Conservation (phyloP, 345 rosid genomes). For the Dipteronia sinensis region DNA sequence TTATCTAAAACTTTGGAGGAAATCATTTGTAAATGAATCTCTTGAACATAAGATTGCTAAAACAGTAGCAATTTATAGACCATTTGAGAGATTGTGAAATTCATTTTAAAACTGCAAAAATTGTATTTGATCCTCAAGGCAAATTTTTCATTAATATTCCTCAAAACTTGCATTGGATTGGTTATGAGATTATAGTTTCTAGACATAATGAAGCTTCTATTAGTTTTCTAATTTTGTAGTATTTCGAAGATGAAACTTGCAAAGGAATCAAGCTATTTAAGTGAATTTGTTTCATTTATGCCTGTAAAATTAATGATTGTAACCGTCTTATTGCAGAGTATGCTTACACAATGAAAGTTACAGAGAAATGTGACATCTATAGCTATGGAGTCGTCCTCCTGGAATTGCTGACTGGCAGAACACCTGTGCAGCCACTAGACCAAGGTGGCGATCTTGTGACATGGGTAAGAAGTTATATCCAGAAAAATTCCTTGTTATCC, state of each 20-base stretch:
- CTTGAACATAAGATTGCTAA: no score
- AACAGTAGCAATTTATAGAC: no score
- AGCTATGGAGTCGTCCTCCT: constrained; percentile 90
- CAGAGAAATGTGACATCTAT: constrained; percentile 89
- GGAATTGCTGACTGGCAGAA: constrained; percentile 74
- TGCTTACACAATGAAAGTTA: constrained; percentile 93
- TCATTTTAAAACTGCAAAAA: no score
- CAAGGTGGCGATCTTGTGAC: constrained; percentile 89
- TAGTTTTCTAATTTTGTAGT: neutral
- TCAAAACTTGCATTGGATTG: no score
- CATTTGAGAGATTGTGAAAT: no score
- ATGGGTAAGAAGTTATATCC: constrained; percentile 69
- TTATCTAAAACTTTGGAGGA: no score
- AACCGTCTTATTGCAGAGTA: constrained; percentile 50
- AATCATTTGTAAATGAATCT: no score
- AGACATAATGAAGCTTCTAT: neutral
- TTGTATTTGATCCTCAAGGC: no score
- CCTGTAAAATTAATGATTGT: neutral
- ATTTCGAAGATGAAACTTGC: neutral
- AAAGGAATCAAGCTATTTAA: neutral
- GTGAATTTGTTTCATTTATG: neutral
- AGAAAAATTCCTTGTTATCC: constrained; percentile 51
- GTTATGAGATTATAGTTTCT: no score
- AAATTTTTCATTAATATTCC: no score
- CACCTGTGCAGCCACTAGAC: constrained; percentile 87